Base-by-base conservation (phyloP, 345 rosid genomes). In the Gossypioides kirkii region DNA sequence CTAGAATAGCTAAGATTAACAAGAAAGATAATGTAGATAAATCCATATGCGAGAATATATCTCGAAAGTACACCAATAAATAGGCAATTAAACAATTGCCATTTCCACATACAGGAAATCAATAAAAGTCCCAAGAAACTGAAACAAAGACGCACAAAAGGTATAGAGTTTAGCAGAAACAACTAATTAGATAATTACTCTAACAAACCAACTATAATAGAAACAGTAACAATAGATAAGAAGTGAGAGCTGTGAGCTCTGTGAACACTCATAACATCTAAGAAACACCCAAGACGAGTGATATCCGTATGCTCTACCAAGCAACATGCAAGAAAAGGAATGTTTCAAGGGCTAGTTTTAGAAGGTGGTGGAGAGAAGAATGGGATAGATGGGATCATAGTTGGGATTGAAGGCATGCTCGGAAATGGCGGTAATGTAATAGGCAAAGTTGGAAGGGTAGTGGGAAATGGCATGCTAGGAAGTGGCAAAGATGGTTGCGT, bases 401-500 rank as follows among this genome's bases (percentile, higher is more conserved):
- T 2, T 46, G 50, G 13, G 16, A 46, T 46, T 26, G 73, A 54
- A 4, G 83, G 81, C 9, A 78, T 49, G 78, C 73, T 74, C 17
- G 80, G 81, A 45, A 72, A 10, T 36, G 76, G 81, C 16, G 79
- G 82, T 63, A 71, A 23, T 4, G 76, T 20, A 22, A 71, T 28
- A n/a, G 79, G 43, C 38, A 58, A 58, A 13, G 70, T 45, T 11
- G 70, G 62, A 58, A 58, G 36, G 32, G 62, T 32, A 32, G 38
- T n/a, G n/a, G 62, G 70, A 23, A 66, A 14, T 20, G 70, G 53
- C 36, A 66, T 2, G 6, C 68, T 41, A 5, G 81, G 74, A 47
- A 53, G n/a, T 26, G 78, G 78, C 67, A 76, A 32, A 50, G 77
- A 58, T 18, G 80, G 80, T 75, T 60, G 60, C 10, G 74, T 52